A percentile compares a stretch with the other conserved stretches of the same genome.
Conservation (phyloP, 164 flowering plant species). For the Stephania japonica region DNA sequence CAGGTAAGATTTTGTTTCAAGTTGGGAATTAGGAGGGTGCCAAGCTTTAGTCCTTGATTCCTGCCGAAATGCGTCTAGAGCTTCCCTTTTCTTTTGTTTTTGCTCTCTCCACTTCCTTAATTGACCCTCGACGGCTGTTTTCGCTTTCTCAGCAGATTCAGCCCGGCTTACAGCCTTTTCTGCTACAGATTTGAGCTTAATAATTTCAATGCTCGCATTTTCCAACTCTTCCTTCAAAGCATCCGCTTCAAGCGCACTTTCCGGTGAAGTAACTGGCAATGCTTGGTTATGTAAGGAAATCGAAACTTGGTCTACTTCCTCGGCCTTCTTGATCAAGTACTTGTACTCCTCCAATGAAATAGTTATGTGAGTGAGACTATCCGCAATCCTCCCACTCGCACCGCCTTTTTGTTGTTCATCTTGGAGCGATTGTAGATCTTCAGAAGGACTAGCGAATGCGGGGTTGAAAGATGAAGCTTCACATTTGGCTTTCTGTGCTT, state of each 20-base stretch:
- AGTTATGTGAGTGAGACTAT: slow-evolving; percentile 16
- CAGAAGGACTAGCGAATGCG: not conserved
- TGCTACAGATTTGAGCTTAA: slow-evolving; percentile 34
- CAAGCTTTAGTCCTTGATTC: slow-evolving; percentile 22
- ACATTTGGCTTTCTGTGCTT: slow-evolving; percentile 41
- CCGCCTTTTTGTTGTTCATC: slow-evolving; percentile 5
- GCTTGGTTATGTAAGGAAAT: slow-evolving; percentile 5
- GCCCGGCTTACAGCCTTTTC: slow-evolving; percentile 48
- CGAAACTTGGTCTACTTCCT: slow-evolving; percentile 19
- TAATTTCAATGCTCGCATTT: slow-evolving; percentile 29
- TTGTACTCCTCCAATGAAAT: slow-evolving; percentile 38
- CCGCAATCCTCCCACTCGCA: slow-evolving; percentile 9
- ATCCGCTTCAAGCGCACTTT: slow-evolving; percentile 23
- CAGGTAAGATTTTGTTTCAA: slow-evolving; percentile 14
- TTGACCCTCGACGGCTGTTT: slow-evolving; percentile 40
- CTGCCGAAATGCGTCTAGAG: slow-evolving; percentile 37
- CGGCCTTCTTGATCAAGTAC: slow-evolving; percentile 25
- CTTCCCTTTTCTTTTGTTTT: slow-evolving; percentile 40
- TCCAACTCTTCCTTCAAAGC: slow-evolving; percentile 45
- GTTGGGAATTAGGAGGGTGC: slow-evolving; percentile 14
- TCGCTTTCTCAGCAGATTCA: slow-evolving; percentile 53
- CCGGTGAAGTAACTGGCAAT: slow-evolving; percentile 2
- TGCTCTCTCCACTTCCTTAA: slow-evolving; percentile 42
- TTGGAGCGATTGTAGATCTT: slow-evolving; percentile 5
- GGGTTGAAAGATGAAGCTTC: slow-evolving; percentile 15